Conservation (phyloP, 306 rosid genomes). For the Quercus rubra region DNA sequence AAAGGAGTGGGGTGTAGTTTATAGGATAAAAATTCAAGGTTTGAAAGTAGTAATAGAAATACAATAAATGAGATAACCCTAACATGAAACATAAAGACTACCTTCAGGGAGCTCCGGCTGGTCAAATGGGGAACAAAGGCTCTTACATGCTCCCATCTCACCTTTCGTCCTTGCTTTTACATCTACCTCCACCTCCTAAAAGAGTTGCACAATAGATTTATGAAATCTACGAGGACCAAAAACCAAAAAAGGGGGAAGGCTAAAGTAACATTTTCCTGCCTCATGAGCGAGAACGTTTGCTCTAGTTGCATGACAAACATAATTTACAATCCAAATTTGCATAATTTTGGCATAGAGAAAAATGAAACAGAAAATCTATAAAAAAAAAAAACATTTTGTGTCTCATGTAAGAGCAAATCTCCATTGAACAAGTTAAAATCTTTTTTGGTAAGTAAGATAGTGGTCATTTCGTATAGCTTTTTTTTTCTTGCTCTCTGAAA, state of each 20-base stretch:
- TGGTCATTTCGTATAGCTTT: too few species aligned
- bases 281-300: background rate
- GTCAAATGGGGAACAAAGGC: slow-evolving; percentile 87
- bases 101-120: slow-evolving; percentile 97
- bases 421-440: background rate
- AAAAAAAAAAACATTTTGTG: background rate
- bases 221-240: background rate
- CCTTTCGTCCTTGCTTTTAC: slow-evolving; percentile 92
- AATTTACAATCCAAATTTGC: background rate
- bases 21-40: background rate
- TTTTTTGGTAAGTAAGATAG: too few species aligned
- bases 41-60: background rate
- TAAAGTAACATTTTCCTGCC: background rate
- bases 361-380: background rate
- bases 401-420: background rate
- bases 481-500: too few species aligned
- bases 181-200: slow-evolving; percentile 78
- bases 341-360: background rate
- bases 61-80: background rate
- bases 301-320: background rate
- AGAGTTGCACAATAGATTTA: slow-evolving; percentile 5
- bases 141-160: slow-evolving; percentile 89
- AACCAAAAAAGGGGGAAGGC: background rate
- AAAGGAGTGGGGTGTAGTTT: background rate
- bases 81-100: slow-evolving; percentile 20